Base-by-base conservation (phyloP, 2,329 filamentous ascomycete genomes). In the Cordyceps cicadae region DNA sequence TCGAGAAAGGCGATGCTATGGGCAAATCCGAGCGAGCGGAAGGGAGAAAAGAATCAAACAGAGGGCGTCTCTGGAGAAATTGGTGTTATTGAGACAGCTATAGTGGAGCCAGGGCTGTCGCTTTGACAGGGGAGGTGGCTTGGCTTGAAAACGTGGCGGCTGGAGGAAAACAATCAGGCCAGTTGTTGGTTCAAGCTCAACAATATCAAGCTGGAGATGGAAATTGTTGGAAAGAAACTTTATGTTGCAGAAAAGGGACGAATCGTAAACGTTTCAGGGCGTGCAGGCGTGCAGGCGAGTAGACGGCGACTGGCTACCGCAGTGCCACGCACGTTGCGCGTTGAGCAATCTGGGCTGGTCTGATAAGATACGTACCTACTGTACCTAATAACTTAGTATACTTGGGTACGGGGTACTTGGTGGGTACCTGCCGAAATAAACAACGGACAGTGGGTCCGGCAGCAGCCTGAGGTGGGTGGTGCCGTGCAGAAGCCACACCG, bases 191-290 rank as follows among this genome's bases (percentile, higher is more conserved):
- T 45, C 4, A 9, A 19, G 50, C 29, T 12, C 8, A 32, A 56
- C 45, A 43, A 50, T 39, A 41, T 32, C 14, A 9, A 15, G 17
- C 19, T 5, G 26, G 3, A 32, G 34, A 24, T 48, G 11, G 11
- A 46, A 46, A 11, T 1, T 2, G n/a, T 19, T 8, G 24, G 5
- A 39, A 41, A 41, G 55, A 37, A 55, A 46, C 19, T 37, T 17
- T 37, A 7, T 29, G 32, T 29, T 17, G 46, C 46, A 58, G 39
- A 58, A 45, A 58, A 50, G 32, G 32, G 55, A 49, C 45, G 46
- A 17, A 58, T 58, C 55, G 55, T 45, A 58, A 58, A 58, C 55
- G 45, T 58, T 58, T 58, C 45, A 50, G 41, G 54, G 15, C 32
- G 43, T 46, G 54, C 32, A 37, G 34, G 15, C 32, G 43, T 24